Conservation (phyloP, 306 rosid species). For the Prunus salicina region DNA sequence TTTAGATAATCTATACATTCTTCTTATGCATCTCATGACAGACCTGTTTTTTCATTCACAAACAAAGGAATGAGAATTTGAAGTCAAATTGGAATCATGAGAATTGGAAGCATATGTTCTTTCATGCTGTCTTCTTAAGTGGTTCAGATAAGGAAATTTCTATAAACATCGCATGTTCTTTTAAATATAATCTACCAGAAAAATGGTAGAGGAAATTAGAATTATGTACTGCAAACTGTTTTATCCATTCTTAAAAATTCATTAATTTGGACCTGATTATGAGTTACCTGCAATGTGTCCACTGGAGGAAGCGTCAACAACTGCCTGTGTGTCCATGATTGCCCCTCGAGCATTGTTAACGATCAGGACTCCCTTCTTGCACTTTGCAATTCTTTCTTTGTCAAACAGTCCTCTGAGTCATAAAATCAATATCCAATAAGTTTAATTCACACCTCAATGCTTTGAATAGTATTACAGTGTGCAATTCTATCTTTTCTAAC, state of each 20-base stretch:
- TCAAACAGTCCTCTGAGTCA: slow-evolving; percentile 74
- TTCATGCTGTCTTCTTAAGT: no score
- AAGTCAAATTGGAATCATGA: no score
- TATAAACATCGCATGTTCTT: no score
- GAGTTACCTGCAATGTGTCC: slow-evolving; percentile 88
- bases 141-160: no score
- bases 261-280: neutral
- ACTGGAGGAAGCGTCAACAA: slow-evolving; percentile 75
- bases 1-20: no score
- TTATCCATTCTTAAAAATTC: neutral
- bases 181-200: no score
- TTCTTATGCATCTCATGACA: no score
- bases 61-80: no score
- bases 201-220: no score
- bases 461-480: neutral
- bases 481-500: neutral
- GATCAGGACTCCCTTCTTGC: slow-evolving; percentile 82
- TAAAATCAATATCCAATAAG: slow-evolving; percentile 14
- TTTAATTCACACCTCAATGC: neutral
- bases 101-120: no score
- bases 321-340: slow-evolving; percentile 85
- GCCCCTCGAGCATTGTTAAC: slow-evolving; percentile 98
- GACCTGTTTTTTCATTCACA: no score
- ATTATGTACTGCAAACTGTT: no score
- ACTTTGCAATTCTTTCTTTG: slow-evolving; percentile 70